phyloP scores from a whole-genome alignment of 1,284 basidiomycete species.

The Somion occarium region DNA sequence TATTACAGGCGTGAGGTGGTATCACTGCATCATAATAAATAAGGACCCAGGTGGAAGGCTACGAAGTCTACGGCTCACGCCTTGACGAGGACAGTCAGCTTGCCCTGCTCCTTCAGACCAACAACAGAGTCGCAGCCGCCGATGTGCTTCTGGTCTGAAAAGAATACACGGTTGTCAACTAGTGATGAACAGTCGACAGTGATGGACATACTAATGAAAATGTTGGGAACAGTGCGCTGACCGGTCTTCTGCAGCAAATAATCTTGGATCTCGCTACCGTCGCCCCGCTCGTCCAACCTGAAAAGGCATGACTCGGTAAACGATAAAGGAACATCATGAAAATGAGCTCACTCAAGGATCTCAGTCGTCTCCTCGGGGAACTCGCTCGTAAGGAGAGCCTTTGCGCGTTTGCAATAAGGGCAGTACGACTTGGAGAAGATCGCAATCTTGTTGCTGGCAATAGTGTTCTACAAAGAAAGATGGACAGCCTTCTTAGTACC shows the following conservation, averaged over 20 bases:
- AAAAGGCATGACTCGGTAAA: background rate
- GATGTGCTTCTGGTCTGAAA: constrained; percentile 49
- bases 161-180: background rate
- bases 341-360: constrained; percentile 52
- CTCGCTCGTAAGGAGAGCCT: constrained; percentile 44
- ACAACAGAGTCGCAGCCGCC: constrained; percentile 34
- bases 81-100: constrained; percentile 24
- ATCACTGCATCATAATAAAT: too few species aligned
- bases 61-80: constrained; percentile 24
- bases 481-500: background rate
- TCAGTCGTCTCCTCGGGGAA: constrained; percentile 45
- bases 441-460: constrained; percentile 52
- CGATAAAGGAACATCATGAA: background rate
- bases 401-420: constrained; percentile 57
- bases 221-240: constrained; percentile 63
- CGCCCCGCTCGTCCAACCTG: constrained; percentile 42
- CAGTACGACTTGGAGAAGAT: constrained; percentile 70
- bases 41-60: too few species aligned
- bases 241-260: constrained; percentile 55
- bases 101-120: constrained; percentile 23
- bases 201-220: constrained; percentile 57
- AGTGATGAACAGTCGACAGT: background rate
- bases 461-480: constrained; percentile 36
- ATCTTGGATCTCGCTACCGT: constrained; percentile 55
- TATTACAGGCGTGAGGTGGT: too few species aligned